These are phyloP conservation scores for Vaccinium macrocarpon DNA, from an alignment of 148 eudicot genomes.

Conservation along the genomic window DNA sequence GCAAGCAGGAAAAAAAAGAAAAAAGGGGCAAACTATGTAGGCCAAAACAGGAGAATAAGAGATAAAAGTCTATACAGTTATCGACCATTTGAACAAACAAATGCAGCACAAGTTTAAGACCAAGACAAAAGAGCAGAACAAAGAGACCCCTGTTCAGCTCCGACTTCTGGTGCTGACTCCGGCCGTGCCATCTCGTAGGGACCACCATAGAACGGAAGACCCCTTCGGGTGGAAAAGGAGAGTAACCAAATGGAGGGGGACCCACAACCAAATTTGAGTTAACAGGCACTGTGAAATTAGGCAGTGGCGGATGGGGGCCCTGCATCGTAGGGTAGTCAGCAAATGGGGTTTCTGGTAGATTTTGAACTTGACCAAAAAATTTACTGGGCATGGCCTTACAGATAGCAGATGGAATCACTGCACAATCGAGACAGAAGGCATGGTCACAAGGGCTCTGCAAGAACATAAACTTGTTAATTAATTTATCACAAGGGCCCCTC, in stretches of 20 bases:
- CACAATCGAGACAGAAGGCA: slow-evolving; percentile 95
- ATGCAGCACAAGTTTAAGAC: neutral
- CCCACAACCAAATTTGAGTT: slow-evolving; percentile 36
- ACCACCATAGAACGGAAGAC: slow-evolving; percentile 48
- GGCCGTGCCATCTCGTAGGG: slow-evolving; percentile 47
- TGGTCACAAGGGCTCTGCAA: slow-evolving; percentile 99
- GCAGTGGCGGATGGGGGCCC: slow-evolving; percentile 33
- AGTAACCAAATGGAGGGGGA: slow-evolving; percentile 55
- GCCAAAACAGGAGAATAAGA: no score
- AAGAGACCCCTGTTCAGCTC: slow-evolving; percentile 44
- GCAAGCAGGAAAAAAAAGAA: no score
- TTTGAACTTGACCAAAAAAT: slow-evolving; percentile 43
- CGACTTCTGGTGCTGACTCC: slow-evolving; percentile 46
- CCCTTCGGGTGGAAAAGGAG: slow-evolving; percentile 63
- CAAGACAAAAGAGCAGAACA: neutral
- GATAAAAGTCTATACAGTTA: no score
- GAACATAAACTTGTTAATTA: slow-evolving; percentile 20
- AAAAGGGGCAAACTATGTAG: neutral
- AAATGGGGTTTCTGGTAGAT: slow-evolving; percentile 31
- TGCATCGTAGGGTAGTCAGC: slow-evolving; percentile 33
- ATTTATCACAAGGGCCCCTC: neutral
- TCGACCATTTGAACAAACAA: neutral
- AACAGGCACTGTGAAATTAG: slow-evolving; percentile 42
- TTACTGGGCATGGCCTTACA: slow-evolving; percentile 51
- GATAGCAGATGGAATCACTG: slow-evolving; percentile 96